These are phyloP conservation scores for Sporodiniella umbellata DNA, from an alignment of 371 early-diverging fungal genomes.

Conservation along the genomic window DNA sequence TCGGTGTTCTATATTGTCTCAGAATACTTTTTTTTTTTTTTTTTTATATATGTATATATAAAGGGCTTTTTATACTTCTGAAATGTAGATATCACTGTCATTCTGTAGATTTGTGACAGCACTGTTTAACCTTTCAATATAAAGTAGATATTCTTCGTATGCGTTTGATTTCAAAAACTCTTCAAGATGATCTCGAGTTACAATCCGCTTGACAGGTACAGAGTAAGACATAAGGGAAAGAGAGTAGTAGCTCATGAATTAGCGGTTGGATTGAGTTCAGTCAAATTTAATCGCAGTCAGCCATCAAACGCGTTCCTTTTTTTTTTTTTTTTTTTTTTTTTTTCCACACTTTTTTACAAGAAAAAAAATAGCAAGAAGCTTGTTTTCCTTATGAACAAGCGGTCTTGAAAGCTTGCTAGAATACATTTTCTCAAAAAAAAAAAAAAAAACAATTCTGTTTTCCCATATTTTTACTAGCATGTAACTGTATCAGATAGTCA, in stretches of 20 bases:
- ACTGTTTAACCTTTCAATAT: constrained; percentile 69
- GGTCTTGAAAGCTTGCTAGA: no score
- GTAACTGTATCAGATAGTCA: no score
- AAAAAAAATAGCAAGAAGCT: no score
- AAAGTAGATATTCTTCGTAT: constrained; percentile 62
- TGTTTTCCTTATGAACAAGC: no score
- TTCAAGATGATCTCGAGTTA: constrained; percentile 82
- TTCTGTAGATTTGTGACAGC: constrained; percentile 67
- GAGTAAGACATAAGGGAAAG: background rate
- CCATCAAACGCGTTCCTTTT: background rate
- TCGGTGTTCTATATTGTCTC: constrained; percentile 45
- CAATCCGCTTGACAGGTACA: constrained; percentile 70
- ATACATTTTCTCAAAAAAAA: no score
- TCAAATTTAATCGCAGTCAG: background rate
- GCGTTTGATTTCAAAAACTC: constrained; percentile 69
- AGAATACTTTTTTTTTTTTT: background rate
- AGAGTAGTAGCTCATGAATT: background rate
- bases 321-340: background rate
- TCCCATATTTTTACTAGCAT: no score
- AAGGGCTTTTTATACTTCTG: no score
- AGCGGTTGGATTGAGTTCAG: background rate
- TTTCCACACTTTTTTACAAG: background rate
- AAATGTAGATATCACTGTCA: constrained; percentile 41
- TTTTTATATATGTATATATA: no score
- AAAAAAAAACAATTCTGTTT: no score